Evolutionary conservation across 495 filamentous ascomycete species (phyloP).

Genomic region (Friedmanniomyces simplex): DNA sequence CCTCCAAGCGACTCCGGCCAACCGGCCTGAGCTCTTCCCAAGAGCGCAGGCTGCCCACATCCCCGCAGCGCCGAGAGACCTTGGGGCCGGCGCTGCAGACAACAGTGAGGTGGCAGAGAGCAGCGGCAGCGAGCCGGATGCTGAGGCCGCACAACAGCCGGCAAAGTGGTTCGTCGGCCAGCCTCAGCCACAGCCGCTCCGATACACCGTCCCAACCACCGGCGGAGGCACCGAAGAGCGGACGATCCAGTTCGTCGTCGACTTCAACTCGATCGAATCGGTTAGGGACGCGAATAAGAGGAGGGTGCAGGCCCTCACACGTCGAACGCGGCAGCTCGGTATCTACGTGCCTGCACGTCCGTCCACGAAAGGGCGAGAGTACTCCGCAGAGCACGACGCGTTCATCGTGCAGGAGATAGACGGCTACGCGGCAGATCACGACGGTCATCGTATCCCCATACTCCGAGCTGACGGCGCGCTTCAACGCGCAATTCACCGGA

Average conservation of each 20-base stretch:
- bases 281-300: not conserved
- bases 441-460: not conserved
- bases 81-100: not conserved
- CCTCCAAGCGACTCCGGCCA: not conserved
- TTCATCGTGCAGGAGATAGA: not conserved
- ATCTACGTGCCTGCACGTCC: not conserved
- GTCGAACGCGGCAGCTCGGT: not conserved
- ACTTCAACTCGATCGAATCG: not conserved
- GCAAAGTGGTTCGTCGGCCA: not conserved
- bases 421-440: not conserved
- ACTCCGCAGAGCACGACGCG: not conserved
- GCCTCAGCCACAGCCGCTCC: not conserved
- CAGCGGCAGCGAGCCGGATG: not conserved
- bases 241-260: not conserved
- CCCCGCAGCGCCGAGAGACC: not conserved
- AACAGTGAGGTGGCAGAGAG: not conserved
- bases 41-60: not conserved
- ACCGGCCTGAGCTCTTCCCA: not conserved
- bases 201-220: not conserved
- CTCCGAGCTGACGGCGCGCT: not conserved
- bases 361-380: not conserved
- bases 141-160: too few species aligned
- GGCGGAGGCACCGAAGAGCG: not conserved
- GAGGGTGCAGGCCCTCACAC: not conserved
- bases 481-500: not conserved